phyloP scores from a whole-genome alignment of 495 filamentous ascomycete species.

The Penicillium verhagenii region DNA sequence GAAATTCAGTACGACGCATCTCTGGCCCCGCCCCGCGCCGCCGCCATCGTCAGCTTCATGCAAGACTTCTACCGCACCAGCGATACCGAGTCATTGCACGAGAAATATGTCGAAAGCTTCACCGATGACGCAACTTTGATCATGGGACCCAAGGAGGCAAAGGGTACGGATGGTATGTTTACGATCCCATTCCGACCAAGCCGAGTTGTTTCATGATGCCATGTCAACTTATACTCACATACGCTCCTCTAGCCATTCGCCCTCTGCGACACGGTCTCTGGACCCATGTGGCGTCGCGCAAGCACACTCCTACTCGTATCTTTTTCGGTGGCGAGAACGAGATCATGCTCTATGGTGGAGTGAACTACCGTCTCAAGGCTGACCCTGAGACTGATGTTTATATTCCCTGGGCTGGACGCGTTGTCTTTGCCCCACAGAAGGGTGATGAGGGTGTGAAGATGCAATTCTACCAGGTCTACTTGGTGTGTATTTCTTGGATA shows the following conservation, averaged over 20 bases:
- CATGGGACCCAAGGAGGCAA: slow-evolving; percentile 52
- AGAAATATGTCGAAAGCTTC: slow-evolving; percentile 54
- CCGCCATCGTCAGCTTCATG: slow-evolving; percentile 48
- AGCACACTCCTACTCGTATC: slow-evolving; percentile 50
- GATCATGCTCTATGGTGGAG: slow-evolving; percentile 63
- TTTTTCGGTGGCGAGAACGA: slow-evolving; percentile 53
- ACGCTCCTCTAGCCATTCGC: slow-evolving; percentile 47
- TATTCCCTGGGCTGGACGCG: slow-evolving; percentile 55
- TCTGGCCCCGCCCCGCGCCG: slow-evolving; percentile 29
- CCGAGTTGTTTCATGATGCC: background rate
- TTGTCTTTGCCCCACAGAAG: slow-evolving; percentile 43
- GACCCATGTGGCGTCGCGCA: slow-evolving; percentile 51
- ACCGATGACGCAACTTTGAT: slow-evolving; percentile 56
- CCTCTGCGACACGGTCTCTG: slow-evolving; percentile 54
- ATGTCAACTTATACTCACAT: background rate
- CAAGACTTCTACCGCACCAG: slow-evolving; percentile 58
- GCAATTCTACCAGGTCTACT: slow-evolving; percentile 65
- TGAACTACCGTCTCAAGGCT: slow-evolving; percentile 54
- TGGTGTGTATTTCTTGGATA: slow-evolving; percentile 43
- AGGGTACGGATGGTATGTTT: slow-evolving; percentile 49
- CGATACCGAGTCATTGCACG: slow-evolving; percentile 56
- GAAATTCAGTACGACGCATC: slow-evolving; percentile 32
- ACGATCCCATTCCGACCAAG: background rate
- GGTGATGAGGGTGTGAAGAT: slow-evolving; percentile 50
- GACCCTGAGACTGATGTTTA: slow-evolving; percentile 43